Base-by-base conservation (phyloP, 2,329 filamentous ascomycete species). In the Scedosporium aurantiacum region DNA sequence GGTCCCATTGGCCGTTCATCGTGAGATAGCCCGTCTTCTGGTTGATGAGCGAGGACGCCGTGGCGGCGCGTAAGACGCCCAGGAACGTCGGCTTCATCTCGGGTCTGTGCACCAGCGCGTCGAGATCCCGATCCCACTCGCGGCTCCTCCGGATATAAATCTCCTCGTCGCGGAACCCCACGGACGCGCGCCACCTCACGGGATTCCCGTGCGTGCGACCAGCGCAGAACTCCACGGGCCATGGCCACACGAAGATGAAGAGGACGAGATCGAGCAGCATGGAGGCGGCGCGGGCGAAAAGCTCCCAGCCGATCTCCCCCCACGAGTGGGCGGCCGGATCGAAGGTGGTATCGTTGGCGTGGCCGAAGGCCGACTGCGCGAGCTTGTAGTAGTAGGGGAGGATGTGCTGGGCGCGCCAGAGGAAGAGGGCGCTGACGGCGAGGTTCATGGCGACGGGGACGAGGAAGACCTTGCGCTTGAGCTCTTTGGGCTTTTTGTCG, bases 1-100 rank as follows among this genome's bases (percentile, higher is more conserved):
- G 77, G 72, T 96, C 89, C 87, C 91, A 97, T 64, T 91, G 82
- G 64, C 81, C 83, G 70, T 92, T 89, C 79, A 96, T 89, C 66
- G 94, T 86, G 65, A 95, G 75, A 70, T 95, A 96, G 21, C 91
- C 91, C 32, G 91, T 96, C 80, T 95, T 96, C 67, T 85, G 80
- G 66, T 81, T 78, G 67, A 93, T 77, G 60, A 86, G 79, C 67
- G 83, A 75, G 23, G 85, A 82, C 16, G 86, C 81, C 3, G 92
- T 87, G 2, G 90, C 92, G 1, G 83, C 80, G 64, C 85, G 73
- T 55, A 96, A 74, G 63, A 84, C 79, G 12, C 78, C 78, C 66
- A 85, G 78, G 67, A 90, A 81, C 60, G 85, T 76, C 73, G 75
- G 84, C 68, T 74, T 79, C n/a, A 61, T 16, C 5, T 62, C 60